phyloP scores from a whole-genome alignment of 2,329 filamentous ascomycete species.

The Phyllosticta citrichinensis region DNA sequence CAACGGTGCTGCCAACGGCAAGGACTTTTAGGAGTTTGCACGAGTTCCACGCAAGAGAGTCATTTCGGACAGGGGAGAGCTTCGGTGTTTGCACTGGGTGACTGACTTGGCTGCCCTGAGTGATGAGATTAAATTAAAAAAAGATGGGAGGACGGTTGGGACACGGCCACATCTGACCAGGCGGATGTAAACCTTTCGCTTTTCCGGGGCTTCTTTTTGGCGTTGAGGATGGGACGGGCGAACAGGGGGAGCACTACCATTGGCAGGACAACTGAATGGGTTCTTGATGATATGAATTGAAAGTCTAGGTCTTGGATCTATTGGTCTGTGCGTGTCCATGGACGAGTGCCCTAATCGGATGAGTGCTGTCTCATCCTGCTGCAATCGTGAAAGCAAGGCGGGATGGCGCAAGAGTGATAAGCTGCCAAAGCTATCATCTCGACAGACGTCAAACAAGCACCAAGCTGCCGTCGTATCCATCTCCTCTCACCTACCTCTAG shows the following conservation, averaged over 20 bases:
- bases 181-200: neutral
- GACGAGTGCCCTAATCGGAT: no score
- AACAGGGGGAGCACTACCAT: neutral
- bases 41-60: neutral
- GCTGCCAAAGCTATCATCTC: no score
- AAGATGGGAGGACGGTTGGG: neutral
- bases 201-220: neutral
- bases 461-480: neutral
- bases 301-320: neutral
- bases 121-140: neutral
- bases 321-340: no score
- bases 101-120: neutral
- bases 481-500: neutral
- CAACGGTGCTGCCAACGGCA: neutral
- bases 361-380: no score
- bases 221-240: neutral
- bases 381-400: no score
- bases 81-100: neutral
- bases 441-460: neutral
- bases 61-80: neutral
- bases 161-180: neutral
- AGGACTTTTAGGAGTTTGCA: conserved; percentile 2
- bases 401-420: no score
- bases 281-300: neutral
- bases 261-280: neutral